A percentile compares a stretch with the other conserved stretches of the same genome.
phyloP scores from a whole-genome alignment of 345 rosid genomes.

The Corymbia maculata region DNA sequence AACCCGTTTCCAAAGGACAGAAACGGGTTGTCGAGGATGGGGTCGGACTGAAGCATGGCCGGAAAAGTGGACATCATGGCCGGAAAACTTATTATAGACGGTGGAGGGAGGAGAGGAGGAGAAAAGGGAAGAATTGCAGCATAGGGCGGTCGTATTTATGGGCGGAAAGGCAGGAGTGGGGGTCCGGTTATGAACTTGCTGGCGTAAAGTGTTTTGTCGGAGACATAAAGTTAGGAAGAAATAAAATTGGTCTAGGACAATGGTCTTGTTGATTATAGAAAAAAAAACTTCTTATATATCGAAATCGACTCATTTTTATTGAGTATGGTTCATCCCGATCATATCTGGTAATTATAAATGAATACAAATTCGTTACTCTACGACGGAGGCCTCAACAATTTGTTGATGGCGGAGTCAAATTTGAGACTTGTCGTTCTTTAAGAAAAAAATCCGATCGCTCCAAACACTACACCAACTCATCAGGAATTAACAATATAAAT shows the following conservation, averaged over 20 bases:
- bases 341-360: not conserved
- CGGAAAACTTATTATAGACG: conserved; percentile 1
- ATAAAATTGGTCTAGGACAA: not conserved
- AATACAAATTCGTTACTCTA: not conserved
- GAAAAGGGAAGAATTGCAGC: conserved; percentile 87
- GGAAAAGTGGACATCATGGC: conserved; percentile 53
- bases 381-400: not conserved
- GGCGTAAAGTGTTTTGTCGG: not conserved
- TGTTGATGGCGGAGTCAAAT: not conserved
- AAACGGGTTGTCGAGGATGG: conserved; percentile 26
- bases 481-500: not conserved
- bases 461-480: not conserved
- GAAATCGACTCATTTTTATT: not conserved
- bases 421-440: not conserved
- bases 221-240: not conserved
- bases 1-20: conserved; percentile 33
- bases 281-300: not conserved
- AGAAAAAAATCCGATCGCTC: not conserved
- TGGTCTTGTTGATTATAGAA: not conserved
- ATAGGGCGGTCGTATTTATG: conserved; percentile 53
- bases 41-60: conserved; percentile 21
- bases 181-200: not conserved
- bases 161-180: conserved; percentile 4
- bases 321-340: not conserved
- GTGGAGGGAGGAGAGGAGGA: conserved; percentile 28